A percentile compares a stretch with the other conserved stretches of the same genome.
phyloP scores from a whole-genome alignment of 2,329 filamentous ascomycete species.

The Allantophomopsis lycopodina region DNA sequence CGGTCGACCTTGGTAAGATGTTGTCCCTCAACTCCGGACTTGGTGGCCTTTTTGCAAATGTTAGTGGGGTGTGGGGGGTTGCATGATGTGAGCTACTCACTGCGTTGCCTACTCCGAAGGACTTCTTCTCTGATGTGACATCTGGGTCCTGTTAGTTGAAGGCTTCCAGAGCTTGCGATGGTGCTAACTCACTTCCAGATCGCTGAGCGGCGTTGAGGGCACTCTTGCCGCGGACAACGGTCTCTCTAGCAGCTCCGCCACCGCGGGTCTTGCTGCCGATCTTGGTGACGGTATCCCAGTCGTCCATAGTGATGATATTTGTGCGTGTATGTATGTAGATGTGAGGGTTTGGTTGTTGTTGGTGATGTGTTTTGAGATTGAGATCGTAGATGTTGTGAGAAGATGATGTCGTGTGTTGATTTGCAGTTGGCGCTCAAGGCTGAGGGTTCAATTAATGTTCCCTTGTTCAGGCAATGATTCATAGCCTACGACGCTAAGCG shows the following conservation, averaged over 20 bases:
- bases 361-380: not conserved
- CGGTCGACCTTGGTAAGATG: constrained; percentile 97
- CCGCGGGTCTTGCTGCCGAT: constrained; percentile 77
- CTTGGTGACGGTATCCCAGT: constrained; percentile 85
- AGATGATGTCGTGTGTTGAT: too few species aligned
- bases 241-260: constrained; percentile 60
- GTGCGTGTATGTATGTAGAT: not conserved
- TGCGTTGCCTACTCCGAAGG: constrained; percentile 56
- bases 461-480: too few species aligned
- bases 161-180: too few species aligned
- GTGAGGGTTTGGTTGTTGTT: not conserved
- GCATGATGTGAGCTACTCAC: constrained; percentile 35
- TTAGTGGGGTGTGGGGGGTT: not conserved
- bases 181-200: constrained; percentile 31
- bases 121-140: constrained; percentile 87
- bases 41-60: constrained; percentile 26
- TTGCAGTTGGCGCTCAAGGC: too few species aligned
- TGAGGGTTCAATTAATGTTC: too few species aligned
- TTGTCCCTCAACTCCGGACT: constrained; percentile 63
- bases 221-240: constrained; percentile 70
- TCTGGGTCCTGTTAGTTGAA: constrained; percentile 26
- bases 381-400: not conserved
- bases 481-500: too few species aligned
- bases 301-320: constrained; percentile 35
- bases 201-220: constrained; percentile 85